A percentile compares a stretch with the other conserved stretches of the same genome.
Evolutionary conservation across 78 protist species (phyloP).

Genomic region (Dictyostelium capitatum): DNA sequence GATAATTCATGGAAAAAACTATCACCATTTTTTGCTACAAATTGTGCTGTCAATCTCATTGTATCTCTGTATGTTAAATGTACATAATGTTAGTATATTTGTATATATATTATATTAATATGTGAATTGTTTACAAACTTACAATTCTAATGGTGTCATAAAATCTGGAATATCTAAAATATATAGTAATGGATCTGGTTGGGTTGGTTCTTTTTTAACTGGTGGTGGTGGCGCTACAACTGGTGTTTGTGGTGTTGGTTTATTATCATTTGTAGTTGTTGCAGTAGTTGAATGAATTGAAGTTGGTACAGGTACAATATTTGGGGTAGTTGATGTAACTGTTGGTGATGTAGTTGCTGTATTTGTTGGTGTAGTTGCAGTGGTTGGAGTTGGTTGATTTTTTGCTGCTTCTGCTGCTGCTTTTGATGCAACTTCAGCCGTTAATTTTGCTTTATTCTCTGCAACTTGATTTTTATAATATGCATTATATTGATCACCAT

Average conservation of each 20-base stretch:
- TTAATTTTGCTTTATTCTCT: conserved; percentile 19
- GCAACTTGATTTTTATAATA: conserved; percentile 48
- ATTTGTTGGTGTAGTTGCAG: neutral
- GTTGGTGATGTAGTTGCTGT: neutral
- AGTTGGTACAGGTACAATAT: neutral
- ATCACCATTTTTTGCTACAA: conserved; percentile 84
- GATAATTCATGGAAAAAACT: conserved; percentile 68
- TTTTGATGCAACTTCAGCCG: neutral
- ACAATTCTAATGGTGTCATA: conserved; percentile 71
- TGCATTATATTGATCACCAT: conserved; percentile 56
- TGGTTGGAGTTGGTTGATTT: neutral
- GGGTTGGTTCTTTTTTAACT: conserved; percentile 28
- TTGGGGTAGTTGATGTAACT: neutral
- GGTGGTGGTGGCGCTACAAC: conserved; percentile 57
- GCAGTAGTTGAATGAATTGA: conserved; percentile 18
- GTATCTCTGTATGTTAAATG: conserved; percentile 59
- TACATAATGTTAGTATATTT: neutral
- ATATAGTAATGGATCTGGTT: conserved; percentile 64
- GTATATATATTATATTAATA: neutral
- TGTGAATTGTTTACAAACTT: neutral
- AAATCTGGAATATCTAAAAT: conserved; percentile 64
- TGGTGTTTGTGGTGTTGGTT: neutral
- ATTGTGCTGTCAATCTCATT: conserved; percentile 87
- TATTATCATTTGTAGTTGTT: neutral
- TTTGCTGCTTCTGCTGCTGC: neutral